Evolutionary conservation across 306 rosid genomes (phyloP).

Genomic region (Gastrolobium villosum): DNA sequence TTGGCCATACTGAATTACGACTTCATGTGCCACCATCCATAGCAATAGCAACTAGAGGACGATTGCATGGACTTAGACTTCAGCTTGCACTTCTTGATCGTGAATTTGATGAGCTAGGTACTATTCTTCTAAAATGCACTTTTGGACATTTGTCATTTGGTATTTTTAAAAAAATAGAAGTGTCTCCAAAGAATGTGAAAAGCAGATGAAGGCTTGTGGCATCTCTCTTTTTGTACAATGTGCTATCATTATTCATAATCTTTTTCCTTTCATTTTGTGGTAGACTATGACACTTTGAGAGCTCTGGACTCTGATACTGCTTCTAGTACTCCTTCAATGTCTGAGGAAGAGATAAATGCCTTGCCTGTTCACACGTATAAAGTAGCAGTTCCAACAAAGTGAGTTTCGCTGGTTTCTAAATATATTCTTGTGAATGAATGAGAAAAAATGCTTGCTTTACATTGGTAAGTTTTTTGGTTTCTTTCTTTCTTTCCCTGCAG

Average conservation of each 20-base stretch:
- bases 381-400: constrained; percentile 54
- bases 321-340: constrained; percentile 59
- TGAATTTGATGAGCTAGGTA: constrained; percentile 92
- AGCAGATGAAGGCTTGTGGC: constrained; percentile 8
- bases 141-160: neutral
- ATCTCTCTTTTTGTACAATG: constrained; percentile 14
- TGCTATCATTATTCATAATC: neutral
- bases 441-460: neutral
- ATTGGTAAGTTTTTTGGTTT: neutral
- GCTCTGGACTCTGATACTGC: constrained; percentile 50
- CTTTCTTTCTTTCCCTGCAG: neutral
- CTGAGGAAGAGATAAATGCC: constrained; percentile 71
- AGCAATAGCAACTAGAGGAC: constrained; percentile 89
- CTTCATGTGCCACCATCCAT: constrained; percentile 86
- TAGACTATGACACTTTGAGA: constrained; percentile 60
- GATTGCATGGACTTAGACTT: constrained; percentile 93
- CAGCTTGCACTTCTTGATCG: constrained; percentile 97
- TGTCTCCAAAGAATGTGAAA: neutral
- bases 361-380: constrained; percentile 69
- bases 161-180: neutral
- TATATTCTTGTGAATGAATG: constrained; percentile 24
- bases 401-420: constrained; percentile 43
- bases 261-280: constrained; percentile 28
- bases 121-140: constrained; percentile 30
- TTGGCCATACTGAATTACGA: constrained; percentile 84